Evolutionary conservation across 306 rosid genomes (phyloP).

Genomic region (Citrullus amarus): DNA sequence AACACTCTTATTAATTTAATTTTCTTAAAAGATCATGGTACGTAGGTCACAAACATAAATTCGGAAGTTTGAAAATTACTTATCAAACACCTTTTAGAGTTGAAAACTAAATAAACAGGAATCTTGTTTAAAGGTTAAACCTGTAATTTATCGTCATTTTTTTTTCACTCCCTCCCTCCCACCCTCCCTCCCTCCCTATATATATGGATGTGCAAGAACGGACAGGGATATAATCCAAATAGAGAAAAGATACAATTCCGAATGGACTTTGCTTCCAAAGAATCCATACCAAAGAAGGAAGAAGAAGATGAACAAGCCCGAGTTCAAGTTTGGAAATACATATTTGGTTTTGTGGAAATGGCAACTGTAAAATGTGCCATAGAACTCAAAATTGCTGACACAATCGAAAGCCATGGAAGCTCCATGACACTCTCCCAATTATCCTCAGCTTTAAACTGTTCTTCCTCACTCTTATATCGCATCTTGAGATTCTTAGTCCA

Average conservation of each 20-base stretch:
- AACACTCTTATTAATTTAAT: too few species aligned
- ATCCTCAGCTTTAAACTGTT: slow-evolving; percentile 32
- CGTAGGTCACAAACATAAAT: too few species aligned
- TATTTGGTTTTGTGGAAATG: slow-evolving; percentile 42
- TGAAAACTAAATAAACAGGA: too few species aligned
- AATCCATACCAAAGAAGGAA: background rate
- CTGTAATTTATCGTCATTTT: too few species aligned
- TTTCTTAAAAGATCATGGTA: too few species aligned
- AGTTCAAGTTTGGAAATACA: slow-evolving; percentile 28
- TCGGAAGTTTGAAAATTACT: too few species aligned
- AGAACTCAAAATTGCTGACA: slow-evolving; percentile 53
- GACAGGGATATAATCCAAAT: background rate
- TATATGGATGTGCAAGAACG: background rate
- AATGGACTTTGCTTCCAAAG: background rate
- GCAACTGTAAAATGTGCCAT: slow-evolving; percentile 55
- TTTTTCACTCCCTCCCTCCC: too few species aligned
- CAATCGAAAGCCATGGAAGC: slow-evolving; percentile 36
- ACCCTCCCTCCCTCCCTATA: too few species aligned
- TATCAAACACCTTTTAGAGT: too few species aligned
- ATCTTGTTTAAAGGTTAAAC: too few species aligned
- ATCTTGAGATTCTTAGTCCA: slow-evolving; percentile 40
- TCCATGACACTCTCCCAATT: slow-evolving; percentile 41
- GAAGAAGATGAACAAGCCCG: slow-evolving; percentile 25
- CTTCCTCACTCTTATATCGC: slow-evolving; percentile 15
- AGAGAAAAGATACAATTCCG: background rate